These are phyloP conservation scores for Sonneratia caseolaris DNA, from an alignment of 345 rosid species.

Conservation along the genomic window DNA sequence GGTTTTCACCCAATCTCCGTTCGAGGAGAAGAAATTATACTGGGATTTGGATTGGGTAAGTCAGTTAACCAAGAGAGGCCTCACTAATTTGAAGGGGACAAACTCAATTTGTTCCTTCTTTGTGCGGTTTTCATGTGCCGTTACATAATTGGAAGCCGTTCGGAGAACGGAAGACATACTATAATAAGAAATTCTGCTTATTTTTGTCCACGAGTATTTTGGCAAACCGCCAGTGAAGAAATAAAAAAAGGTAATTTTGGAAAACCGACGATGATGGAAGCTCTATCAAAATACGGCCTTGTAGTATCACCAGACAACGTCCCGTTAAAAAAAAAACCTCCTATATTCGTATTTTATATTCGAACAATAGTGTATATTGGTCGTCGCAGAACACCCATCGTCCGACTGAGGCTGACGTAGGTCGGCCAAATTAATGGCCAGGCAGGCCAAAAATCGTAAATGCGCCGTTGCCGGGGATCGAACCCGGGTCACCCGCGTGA, in stretches of 20 bases:
- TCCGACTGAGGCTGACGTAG: too few species aligned
- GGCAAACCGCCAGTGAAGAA: too few species aligned
- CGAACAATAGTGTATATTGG: too few species aligned
- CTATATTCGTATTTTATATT: too few species aligned
- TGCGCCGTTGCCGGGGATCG: constrained; percentile 94
- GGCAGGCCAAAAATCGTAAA: background rate
- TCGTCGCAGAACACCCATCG: too few species aligned
- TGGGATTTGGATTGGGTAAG: constrained; percentile 1
- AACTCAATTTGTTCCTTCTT: background rate
- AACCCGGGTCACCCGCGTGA: constrained; percentile 98
- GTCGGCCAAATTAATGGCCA: too few species aligned
- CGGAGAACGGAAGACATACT: constrained; percentile 7
- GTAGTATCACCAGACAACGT: too few species aligned
- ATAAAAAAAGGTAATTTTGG: too few species aligned
- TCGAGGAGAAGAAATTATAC: background rate
- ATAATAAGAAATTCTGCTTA: background rate
- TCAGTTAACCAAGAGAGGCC: constrained; percentile 11
- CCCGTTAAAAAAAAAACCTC: too few species aligned
- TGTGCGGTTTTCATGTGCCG: constrained; percentile 15
- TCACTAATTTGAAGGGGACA: constrained; percentile 18
- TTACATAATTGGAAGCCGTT: background rate
- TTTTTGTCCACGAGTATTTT: background rate
- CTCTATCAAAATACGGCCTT: too few species aligned
- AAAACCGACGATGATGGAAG: too few species aligned
- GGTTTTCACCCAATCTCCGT: background rate